Conservation (phyloP, 345 rosid species). For the Syzygium grande region DNA sequence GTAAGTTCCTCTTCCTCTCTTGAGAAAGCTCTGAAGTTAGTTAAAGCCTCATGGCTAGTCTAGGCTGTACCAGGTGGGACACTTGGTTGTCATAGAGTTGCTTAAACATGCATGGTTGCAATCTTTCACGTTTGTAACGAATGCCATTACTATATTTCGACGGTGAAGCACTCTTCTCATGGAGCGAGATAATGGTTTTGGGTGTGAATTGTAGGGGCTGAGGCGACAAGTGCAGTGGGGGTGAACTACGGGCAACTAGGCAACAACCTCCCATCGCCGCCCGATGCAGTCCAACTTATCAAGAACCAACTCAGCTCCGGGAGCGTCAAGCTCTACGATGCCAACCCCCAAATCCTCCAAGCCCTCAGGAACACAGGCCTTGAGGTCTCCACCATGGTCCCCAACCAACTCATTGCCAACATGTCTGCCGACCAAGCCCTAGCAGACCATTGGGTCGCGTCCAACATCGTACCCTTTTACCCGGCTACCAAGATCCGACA, state of each 20-base stretch:
- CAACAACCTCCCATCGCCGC: constrained; percentile 54
- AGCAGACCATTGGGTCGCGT: constrained; percentile 54
- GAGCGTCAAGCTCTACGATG: constrained; percentile 69
- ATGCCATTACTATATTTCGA: neutral
- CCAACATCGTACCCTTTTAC: constrained; percentile 39
- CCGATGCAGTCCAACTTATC: constrained; percentile 35
- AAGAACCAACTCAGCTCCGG: constrained; percentile 32
- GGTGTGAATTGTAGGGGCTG: constrained; percentile 20
- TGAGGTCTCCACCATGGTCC: constrained; percentile 59
- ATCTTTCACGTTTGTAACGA: neutral
- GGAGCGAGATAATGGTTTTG: neutral
- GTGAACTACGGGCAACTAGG: constrained; percentile 84
- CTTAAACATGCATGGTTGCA: neutral
- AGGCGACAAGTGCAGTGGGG: constrained; percentile 46
- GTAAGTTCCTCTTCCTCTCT: neutral
- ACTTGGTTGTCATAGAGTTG: neutral
- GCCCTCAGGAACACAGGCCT: constrained; percentile 46
- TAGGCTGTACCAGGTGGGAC: neutral
- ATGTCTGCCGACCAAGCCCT: constrained; percentile 28
- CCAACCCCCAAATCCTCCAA: constrained; percentile 52
- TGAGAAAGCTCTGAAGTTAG: neutral
- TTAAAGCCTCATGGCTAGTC: neutral
- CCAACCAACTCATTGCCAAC: constrained; percentile 47
- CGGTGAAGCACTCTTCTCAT: neutral
- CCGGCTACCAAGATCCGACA: constrained; percentile 65